These are phyloP conservation scores for Fusarium zealandicum DNA, from an alignment of 2,329 filamentous ascomycete species.

Conservation along the genomic window DNA sequence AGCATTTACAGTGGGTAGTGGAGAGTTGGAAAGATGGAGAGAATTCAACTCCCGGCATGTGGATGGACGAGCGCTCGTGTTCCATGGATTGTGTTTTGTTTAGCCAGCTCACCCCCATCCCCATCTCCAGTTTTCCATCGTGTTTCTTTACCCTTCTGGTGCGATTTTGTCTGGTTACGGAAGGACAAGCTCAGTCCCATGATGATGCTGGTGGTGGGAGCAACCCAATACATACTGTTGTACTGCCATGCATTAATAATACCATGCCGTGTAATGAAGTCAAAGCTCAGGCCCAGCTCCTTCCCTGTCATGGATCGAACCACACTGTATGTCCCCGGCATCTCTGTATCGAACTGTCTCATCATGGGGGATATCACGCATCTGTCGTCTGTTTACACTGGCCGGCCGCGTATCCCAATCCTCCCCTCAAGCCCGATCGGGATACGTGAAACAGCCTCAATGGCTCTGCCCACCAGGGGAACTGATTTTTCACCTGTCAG, in stretches of 20 bases:
- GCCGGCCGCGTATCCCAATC: slow-evolving; percentile 18
- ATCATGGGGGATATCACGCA: not conserved
- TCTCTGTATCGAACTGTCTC: not conserved
- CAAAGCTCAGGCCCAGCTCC: slow-evolving; percentile 7
- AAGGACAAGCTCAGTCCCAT: no score
- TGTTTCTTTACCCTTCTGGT: no score
- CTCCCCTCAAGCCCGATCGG: slow-evolving; percentile 33
- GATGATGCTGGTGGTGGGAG: slow-evolving; percentile 10
- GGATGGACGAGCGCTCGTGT: slow-evolving; percentile 19
- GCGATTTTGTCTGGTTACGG: no score
- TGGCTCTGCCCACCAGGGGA: slow-evolving; percentile 9
- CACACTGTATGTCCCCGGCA: not conserved
- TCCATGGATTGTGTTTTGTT: not conserved
- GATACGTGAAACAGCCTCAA: slow-evolving; percentile 35
- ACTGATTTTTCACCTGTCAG: slow-evolving; percentile 23
- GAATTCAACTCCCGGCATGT: slow-evolving; percentile 8
- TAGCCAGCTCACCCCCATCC: not conserved
- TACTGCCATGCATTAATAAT: slow-evolving; percentile 30
- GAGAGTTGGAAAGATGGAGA: slow-evolving; percentile 30
- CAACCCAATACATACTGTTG: no score
- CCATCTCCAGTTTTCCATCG: slow-evolving; percentile 3
- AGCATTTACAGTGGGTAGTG: slow-evolving; percentile 22
- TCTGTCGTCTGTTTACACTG: slow-evolving; percentile 15
- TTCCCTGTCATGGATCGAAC: slow-evolving; percentile 1
- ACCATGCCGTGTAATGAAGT: slow-evolving; percentile 8